A percentile compares a stretch with the other conserved stretches of the same genome.
These are phyloP conservation scores for Melaleuca alternifolia DNA, from an alignment of 345 rosid species.

Conservation along the genomic window DNA sequence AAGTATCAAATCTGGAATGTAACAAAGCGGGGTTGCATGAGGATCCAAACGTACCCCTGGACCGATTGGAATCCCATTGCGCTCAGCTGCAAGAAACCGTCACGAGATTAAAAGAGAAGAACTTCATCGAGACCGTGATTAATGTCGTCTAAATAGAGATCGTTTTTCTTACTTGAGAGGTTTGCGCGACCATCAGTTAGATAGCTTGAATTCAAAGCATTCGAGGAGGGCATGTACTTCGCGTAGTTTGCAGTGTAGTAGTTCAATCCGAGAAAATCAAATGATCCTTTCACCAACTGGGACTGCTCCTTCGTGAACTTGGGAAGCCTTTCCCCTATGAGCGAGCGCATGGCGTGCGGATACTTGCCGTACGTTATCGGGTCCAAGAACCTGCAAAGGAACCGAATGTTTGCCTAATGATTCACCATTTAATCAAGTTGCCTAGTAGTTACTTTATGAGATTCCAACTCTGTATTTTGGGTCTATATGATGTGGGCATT, in stretches of 20 bases:
- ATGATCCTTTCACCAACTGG: slow-evolving; percentile 27
- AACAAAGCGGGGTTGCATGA: not conserved
- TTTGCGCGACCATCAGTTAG: slow-evolving; percentile 18
- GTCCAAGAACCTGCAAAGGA: slow-evolving; percentile 22
- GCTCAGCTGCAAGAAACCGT: not conserved
- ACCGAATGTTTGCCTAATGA: not conserved
- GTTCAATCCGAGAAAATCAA: slow-evolving; percentile 42
- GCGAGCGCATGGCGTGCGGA: slow-evolving; percentile 18
- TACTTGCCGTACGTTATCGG: slow-evolving; percentile 33
- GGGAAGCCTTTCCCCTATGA: slow-evolving; percentile 26
- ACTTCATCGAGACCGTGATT: not conserved
- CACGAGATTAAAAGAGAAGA: not conserved
- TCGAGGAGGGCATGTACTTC: not conserved
- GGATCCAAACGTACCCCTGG: not conserved
- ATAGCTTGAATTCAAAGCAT: not conserved
- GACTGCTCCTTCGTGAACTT: slow-evolving; percentile 25
- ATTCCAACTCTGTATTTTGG: not conserved
- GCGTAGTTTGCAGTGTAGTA: slow-evolving; percentile 33
- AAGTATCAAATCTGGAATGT: not conserved
- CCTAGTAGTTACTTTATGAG: not conserved
- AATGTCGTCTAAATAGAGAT: not conserved
- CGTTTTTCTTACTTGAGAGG: slow-evolving; percentile 10
- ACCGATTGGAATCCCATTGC: slow-evolving; percentile 2
- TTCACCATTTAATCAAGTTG: not conserved
- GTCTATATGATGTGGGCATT: not conserved